These are phyloP conservation scores for Gentiana straminea DNA, from an alignment of 257 asterid genomes.

Conservation along the genomic window DNA sequence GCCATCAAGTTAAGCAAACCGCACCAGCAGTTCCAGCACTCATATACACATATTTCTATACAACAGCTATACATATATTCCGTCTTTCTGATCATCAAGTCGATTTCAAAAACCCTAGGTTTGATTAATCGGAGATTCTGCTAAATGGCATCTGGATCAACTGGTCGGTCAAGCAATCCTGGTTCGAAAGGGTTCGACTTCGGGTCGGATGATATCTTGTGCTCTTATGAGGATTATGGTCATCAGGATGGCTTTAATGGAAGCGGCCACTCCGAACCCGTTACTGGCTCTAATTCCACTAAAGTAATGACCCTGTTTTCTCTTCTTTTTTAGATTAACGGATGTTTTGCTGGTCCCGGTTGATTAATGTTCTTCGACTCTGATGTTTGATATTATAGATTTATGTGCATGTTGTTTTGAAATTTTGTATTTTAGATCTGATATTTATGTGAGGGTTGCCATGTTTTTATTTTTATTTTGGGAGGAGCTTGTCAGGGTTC, in stretches of 20 bases:
- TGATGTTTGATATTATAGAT: no score
- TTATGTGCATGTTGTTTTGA: no score
- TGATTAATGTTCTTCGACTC: background rate
- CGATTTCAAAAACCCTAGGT: conserved; percentile 2
- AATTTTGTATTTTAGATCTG: background rate
- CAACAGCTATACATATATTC: background rate
- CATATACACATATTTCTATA: background rate
- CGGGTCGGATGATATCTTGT: conserved; percentile 73
- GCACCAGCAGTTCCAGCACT: background rate
- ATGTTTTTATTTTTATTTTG: background rate
- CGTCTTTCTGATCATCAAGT: no score
- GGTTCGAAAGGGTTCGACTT: conserved; percentile 63
- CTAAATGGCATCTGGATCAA: conserved; percentile 75
- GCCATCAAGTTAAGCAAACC: conserved; percentile 14
- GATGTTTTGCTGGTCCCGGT: background rate
- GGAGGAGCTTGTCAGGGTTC: background rate
- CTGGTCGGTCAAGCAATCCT: conserved; percentile 42
- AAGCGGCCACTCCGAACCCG: conserved; percentile 47
- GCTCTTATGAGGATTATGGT: conserved; percentile 67
- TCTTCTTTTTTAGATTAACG: background rate
- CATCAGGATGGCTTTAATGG: conserved; percentile 54
- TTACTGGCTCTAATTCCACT: conserved; percentile 14
- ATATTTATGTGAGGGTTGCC: background rate
- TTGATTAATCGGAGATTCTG: background rate
- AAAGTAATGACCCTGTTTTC: conserved; percentile 5